Evolutionary conservation across 2,329 filamentous ascomycete species (phyloP).

Genomic region (Aspergillus alliaceus): DNA sequence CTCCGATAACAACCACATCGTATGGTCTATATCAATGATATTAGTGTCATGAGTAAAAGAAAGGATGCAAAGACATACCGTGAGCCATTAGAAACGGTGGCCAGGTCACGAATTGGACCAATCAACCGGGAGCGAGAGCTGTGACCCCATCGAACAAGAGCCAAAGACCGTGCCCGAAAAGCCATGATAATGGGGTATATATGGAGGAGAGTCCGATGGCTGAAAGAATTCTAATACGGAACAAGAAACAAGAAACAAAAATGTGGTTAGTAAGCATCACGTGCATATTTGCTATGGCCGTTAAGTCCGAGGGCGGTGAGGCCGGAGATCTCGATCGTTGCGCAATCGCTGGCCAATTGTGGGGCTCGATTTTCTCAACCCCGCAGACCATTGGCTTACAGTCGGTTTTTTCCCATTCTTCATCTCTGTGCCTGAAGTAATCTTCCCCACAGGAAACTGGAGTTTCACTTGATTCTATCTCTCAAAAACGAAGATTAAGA

Average conservation of each 20-base stretch:
- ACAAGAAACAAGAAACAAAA: neutral
- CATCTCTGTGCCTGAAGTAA: neutral
- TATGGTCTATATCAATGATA: constrained; percentile 56
- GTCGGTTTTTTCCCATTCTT: constrained; percentile 1
- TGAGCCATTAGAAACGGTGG: constrained; percentile 39
- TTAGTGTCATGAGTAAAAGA: neutral
- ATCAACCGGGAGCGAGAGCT: constrained; percentile 21
- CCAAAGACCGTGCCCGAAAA: constrained; percentile 32
- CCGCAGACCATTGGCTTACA: constrained; percentile 9
- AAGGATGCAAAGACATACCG: constrained; percentile 28
- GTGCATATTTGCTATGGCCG: constrained; percentile 7
- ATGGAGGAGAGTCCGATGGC: neutral
- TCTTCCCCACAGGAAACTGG: neutral
- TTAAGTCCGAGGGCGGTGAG: constrained; percentile 23
- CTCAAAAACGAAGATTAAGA: neutral
- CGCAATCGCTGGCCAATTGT: constrained; percentile 33
- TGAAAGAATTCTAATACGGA: neutral
- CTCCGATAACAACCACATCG: constrained; percentile 94
- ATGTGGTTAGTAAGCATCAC: constrained; percentile 18
- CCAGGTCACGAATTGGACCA: constrained; percentile 32
- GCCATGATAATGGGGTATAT: constrained; percentile 28
- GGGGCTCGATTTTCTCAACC: constrained; percentile 23
- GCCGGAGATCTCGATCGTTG: constrained; percentile 5
- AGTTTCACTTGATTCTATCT: neutral
- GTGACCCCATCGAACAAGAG: constrained; percentile 28